Conservation (phyloP, 768 basidiomycete genomes). For the Pleurotus platypus region DNA sequence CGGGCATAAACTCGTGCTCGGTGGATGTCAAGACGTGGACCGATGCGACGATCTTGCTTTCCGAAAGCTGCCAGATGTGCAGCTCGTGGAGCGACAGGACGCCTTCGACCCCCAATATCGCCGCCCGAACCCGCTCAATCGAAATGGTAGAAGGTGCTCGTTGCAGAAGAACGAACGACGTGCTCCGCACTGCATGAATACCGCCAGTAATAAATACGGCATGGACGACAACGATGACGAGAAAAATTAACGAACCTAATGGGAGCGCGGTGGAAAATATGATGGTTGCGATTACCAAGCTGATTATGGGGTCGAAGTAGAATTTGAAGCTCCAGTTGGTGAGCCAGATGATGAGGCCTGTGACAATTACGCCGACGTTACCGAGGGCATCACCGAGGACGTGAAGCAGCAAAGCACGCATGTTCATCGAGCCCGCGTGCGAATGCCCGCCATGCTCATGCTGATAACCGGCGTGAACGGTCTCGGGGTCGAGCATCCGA, state of each 20-base stretch:
- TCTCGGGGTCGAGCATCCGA: slow-evolving; percentile 16
- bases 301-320: slow-evolving; percentile 92
- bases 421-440: slow-evolving; percentile 88
- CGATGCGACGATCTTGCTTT: slow-evolving; percentile 90
- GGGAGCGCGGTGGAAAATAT: slow-evolving; percentile 96
- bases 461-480: slow-evolving; percentile 1
- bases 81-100: slow-evolving; percentile 89
- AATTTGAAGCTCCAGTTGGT: slow-evolving; percentile 81
- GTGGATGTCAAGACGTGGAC: slow-evolving; percentile 89
- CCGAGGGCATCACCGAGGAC: slow-evolving; percentile 96
- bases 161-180: slow-evolving; percentile 92
- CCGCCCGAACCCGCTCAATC: slow-evolving; percentile 77
- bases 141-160: slow-evolving; percentile 89
- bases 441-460: slow-evolving; percentile 24
- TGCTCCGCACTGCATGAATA: slow-evolving; percentile 61
- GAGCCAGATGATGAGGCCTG: slow-evolving; percentile 93
- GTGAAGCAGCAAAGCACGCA: slow-evolving; percentile 90
- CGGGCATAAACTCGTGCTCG: slow-evolving; percentile 85
- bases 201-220: background rate
- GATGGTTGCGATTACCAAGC: slow-evolving; percentile 90
- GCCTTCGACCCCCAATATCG: slow-evolving; percentile 79
- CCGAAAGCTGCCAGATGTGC: slow-evolving; percentile 97
- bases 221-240: background rate
- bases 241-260: slow-evolving; percentile 47
- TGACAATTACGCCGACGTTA: slow-evolving; percentile 95